Percentiles rank a stretch among this genome's conserved stretches.
Conservation (phyloP, 371 early-diverging fungal genomes). For the Syncephalastrum sp. region DNA sequence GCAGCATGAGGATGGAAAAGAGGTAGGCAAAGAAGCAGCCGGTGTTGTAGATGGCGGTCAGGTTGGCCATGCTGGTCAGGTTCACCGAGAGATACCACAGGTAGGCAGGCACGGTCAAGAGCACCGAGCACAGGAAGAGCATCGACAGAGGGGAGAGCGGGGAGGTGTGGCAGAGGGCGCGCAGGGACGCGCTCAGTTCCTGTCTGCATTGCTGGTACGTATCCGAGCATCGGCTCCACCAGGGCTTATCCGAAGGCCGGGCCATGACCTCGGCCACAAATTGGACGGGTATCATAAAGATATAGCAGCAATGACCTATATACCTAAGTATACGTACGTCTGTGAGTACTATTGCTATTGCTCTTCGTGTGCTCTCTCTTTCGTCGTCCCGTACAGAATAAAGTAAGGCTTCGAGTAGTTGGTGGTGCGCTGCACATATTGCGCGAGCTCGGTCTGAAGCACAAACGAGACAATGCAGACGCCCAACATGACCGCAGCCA, state of each 20-base stretch:
- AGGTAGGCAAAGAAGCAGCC: conserved; percentile 81
- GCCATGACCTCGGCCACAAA: conserved; percentile 44
- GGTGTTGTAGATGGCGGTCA: conserved; percentile 84
- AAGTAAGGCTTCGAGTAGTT: conserved; percentile 75
- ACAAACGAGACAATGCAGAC: conserved; percentile 65
- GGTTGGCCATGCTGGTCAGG: conserved; percentile 71
- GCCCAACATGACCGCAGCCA: conserved; percentile 45
- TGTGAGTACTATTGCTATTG: neutral
- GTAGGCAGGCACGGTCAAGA: conserved; percentile 72
- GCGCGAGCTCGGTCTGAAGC: conserved; percentile 67
- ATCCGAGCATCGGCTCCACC: conserved; percentile 8
- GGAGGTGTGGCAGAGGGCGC: conserved; percentile 9
- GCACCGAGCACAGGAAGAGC: conserved; percentile 36
- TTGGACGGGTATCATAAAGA: conserved; percentile 68
- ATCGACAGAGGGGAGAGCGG: conserved; percentile 30
- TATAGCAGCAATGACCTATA: conserved; percentile 72
- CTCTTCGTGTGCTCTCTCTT: neutral
- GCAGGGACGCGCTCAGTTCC: neutral
- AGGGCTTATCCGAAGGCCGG: conserved; percentile 6
- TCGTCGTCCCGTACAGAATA: conserved; percentile 54
- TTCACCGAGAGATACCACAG: conserved; percentile 81
- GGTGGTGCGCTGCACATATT: conserved; percentile 61
- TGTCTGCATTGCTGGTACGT: neutral
- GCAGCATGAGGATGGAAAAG: conserved; percentile 68
- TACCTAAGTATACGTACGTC: conserved; percentile 36